Base-by-base conservation (phyloP, 208 protist species). In the Wallacemonas rigidus region DNA sequence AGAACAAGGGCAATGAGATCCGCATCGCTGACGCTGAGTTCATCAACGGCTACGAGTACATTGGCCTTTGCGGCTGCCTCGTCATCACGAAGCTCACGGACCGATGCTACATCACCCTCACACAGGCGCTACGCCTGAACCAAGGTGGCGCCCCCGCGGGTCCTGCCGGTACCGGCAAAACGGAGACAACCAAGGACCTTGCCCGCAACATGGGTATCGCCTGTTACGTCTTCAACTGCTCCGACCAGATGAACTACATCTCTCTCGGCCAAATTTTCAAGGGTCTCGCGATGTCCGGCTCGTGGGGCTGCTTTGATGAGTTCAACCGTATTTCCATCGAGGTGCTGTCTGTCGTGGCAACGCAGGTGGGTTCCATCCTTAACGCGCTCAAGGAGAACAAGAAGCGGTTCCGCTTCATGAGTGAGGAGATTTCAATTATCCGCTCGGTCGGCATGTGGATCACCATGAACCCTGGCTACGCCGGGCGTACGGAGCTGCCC, bases 51-150 rank as follows among this genome's bases (percentile, higher is more conserved):
- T 99, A 99, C 83, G 98, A 99, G 87, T 99, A 99, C 83, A 98
- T 99, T 71, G 98, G 98, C 55, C 90, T 98, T 58, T 97, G 93
- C 77, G 96, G 96, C n/a, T 98, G 98, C 76, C 88, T 99, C 12
- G 98, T 99, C 63, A 98, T 99, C 76, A 99, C 98, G 17, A 98
- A 98, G 71, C 91, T 99, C 12, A 99, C 98, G 14, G 98, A 99
- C 87, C 86, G 98, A 50, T 99, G 98, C 88, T 99, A 99, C 88
- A 99, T 99, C 82, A 99, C 98, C 8, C 88, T 99, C 17, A 95
- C 94, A 9, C 95, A 98, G 79, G 94, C 95, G 40, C 85, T 98
- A 43, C 88, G 94, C 2, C 81, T 98, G 47, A 90, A 91, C 60
- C 94, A 97, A 65, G 95, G 95, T 65, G 95, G 95, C 41, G 95